These are phyloP conservation scores for Perilla frutescens DNA, from an alignment of 257 asterid genomes.

Conservation along the genomic window DNA sequence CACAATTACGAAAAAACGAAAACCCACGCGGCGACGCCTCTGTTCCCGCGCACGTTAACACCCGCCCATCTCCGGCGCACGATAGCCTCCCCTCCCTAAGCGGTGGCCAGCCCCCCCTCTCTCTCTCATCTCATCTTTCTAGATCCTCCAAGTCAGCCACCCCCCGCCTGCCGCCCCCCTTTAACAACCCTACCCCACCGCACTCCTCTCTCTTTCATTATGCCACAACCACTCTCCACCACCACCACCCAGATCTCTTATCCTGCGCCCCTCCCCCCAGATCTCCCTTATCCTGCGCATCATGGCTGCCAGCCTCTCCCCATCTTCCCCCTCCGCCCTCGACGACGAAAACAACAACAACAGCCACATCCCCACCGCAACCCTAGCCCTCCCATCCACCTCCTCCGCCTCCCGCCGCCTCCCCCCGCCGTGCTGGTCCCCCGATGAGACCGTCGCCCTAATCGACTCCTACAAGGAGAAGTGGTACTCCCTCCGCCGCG, in stretches of 20 bases:
- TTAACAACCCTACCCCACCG: slow-evolving; percentile 62
- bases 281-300: slow-evolving; percentile 24
- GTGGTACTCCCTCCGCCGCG: slow-evolving; percentile 97
- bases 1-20: neutral
- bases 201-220: slow-evolving; percentile 56
- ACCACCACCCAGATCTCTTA: slow-evolving; percentile 28
- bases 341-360: slow-evolving; percentile 49
- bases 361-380: slow-evolving; percentile 49
- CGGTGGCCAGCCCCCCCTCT: slow-evolving; percentile 51
- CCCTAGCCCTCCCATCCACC: slow-evolving; percentile 53
- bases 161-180: slow-evolving; percentile 56
- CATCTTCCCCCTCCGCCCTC: slow-evolving; percentile 37
- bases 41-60: slow-evolving; percentile 49
- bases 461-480: slow-evolving; percentile 77
- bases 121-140: slow-evolving; percentile 56
- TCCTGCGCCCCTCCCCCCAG: slow-evolving; percentile 33
- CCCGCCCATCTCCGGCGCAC: slow-evolving; percentile 65
- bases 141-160: slow-evolving; percentile 65
- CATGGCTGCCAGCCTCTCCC: slow-evolving; percentile 48
- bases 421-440: slow-evolving; percentile 99
- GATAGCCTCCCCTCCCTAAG: slow-evolving; percentile 72
- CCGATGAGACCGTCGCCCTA: slow-evolving; percentile 83
- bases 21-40: slow-evolving; percentile 48
- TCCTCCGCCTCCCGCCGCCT: slow-evolving; percentile 78
- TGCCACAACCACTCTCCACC: slow-evolving; percentile 53